These are phyloP conservation scores for Madurella mycetomatis DNA, from an alignment of 2,329 filamentous ascomycete genomes.

Conservation along the genomic window DNA sequence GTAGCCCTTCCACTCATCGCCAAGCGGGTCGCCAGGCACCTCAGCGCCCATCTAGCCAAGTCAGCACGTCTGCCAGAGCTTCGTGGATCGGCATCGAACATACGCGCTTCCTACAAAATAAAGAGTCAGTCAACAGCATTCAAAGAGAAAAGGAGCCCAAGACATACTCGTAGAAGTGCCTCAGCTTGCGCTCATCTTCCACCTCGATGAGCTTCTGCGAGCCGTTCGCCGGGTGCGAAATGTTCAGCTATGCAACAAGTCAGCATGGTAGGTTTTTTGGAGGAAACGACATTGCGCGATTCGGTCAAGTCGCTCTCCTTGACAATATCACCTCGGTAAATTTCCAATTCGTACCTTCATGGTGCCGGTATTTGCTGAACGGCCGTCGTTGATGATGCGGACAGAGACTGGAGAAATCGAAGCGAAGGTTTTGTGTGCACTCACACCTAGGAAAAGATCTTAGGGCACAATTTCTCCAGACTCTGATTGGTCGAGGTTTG, in stretches of 20 bases:
- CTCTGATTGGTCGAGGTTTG: conserved; percentile 18
- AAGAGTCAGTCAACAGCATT: conserved; percentile 17
- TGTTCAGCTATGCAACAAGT: conserved; percentile 51
- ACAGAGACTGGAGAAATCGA: conserved; percentile 25
- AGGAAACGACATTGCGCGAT: not conserved
- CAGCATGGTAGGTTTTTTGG: conserved; percentile 28
- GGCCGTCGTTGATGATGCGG: conserved; percentile 25
- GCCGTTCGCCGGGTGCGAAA: conserved; percentile 94
- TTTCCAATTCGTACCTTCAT: conserved; percentile 25
- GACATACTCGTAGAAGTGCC: conserved; percentile 94
- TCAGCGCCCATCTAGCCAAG: conserved; percentile 72
- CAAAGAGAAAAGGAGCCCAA: not conserved
- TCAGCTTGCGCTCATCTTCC: conserved; percentile 99
- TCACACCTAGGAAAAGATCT: conserved; percentile 16
- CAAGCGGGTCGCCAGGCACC: conserved; percentile 88
- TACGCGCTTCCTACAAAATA: conserved; percentile 26
- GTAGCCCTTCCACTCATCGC: conserved; percentile 99
- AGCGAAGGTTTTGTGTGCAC: conserved; percentile 29
- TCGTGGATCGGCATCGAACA: conserved; percentile 17
- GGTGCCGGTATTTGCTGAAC: conserved; percentile 27
- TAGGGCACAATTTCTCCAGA: conserved; percentile 26
- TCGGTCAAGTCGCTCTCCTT: not conserved
- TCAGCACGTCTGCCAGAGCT: conserved; percentile 21
- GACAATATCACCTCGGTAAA: not conserved
- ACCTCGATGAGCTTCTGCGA: conserved; percentile 99